Evolutionary conservation across 2,329 filamentous ascomycete species (phyloP).

Genomic region (Cercospora brassicicola): DNA sequence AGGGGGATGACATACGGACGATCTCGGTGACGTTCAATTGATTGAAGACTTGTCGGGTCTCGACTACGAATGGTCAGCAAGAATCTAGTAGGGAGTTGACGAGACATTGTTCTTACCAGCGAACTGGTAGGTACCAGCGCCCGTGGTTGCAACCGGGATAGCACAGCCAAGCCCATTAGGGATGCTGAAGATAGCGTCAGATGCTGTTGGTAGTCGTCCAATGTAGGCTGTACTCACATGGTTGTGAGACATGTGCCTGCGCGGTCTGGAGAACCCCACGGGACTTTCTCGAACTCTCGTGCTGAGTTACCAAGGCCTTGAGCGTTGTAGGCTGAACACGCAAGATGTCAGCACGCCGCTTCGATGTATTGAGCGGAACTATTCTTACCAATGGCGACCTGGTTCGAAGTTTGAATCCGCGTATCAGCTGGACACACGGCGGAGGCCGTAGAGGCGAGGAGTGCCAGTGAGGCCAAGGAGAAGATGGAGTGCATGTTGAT

Average conservation of each 20-base stretch:
- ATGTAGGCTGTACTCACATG: slow-evolving; percentile 2
- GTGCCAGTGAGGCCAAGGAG: neutral
- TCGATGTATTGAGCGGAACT: neutral
- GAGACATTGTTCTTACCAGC: neutral
- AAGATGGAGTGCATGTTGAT: neutral
- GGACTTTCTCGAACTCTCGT: slow-evolving; percentile 15
- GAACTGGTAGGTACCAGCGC: slow-evolving; percentile 22
- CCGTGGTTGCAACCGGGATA: slow-evolving; percentile 23
- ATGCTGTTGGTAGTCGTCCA: neutral
- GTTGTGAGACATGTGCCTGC: slow-evolving; percentile 16
- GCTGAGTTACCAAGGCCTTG: slow-evolving; percentile 8
- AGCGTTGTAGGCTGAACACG: slow-evolving; percentile 15
- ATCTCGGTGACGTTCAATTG: slow-evolving; percentile 11
- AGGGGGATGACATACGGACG: neutral
- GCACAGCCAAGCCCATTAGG: slow-evolving; percentile 17
- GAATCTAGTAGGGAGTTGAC: neutral
- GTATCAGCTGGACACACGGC: slow-evolving; percentile 5
- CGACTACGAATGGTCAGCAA: slow-evolving; percentile 6
- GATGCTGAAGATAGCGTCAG: slow-evolving; percentile 10
- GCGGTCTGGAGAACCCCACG: slow-evolving; percentile 20
- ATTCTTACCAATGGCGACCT: slow-evolving; percentile 3
- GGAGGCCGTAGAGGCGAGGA: neutral
- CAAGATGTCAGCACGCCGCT: neutral
- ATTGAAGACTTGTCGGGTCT: slow-evolving; percentile 22
- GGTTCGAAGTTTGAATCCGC: neutral